A percentile compares a stretch with the other conserved stretches of the same genome.
These are phyloP conservation scores for Fusarium devonianum DNA, from an alignment of 2,329 filamentous ascomycete genomes.

Conservation along the genomic window DNA sequence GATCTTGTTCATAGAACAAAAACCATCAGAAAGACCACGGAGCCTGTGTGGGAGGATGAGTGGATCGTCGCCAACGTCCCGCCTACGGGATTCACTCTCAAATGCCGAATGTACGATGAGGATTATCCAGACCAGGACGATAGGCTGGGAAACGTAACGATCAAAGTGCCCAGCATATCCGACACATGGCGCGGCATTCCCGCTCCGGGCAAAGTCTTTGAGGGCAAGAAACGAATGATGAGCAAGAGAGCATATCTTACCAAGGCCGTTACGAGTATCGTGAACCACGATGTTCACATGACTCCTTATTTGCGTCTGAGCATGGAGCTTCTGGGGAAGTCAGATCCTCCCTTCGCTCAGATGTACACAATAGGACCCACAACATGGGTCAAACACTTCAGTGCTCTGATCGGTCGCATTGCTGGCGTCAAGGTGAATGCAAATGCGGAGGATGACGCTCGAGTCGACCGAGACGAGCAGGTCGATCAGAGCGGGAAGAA, in stretches of 20 bases:
- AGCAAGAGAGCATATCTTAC: constrained; percentile 87
- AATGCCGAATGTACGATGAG: constrained; percentile 89
- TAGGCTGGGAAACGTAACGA: constrained; percentile 83
- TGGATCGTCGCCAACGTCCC: constrained; percentile 93
- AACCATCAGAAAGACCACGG: constrained; percentile 74
- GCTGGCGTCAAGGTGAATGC: constrained; percentile 74
- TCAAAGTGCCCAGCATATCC: constrained; percentile 66
- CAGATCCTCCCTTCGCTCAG: constrained; percentile 70
- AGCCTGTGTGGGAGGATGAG: constrained; percentile 82
- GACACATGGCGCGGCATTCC: constrained; percentile 74
- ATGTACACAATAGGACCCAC: constrained; percentile 82
- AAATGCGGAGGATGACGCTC: constrained; percentile 59
- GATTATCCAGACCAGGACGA: constrained; percentile 88
- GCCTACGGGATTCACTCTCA: constrained; percentile 79
- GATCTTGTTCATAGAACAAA: constrained; percentile 75
- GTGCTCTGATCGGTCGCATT: constrained; percentile 85
- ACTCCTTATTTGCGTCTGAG: constrained; percentile 76
- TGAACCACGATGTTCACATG: constrained; percentile 69
- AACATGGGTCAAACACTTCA: constrained; percentile 83
- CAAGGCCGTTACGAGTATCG: constrained; percentile 70
- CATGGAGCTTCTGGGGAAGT: constrained; percentile 78
- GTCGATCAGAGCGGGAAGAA: constrained; percentile 41
- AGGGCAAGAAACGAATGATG: constrained; percentile 82
- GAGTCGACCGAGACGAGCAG: constrained; percentile 33
- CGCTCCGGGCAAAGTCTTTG: constrained; percentile 64